phyloP scores from a whole-genome alignment of 1,284 basidiomycete species.

The Phaffia rhodozyma region DNA sequence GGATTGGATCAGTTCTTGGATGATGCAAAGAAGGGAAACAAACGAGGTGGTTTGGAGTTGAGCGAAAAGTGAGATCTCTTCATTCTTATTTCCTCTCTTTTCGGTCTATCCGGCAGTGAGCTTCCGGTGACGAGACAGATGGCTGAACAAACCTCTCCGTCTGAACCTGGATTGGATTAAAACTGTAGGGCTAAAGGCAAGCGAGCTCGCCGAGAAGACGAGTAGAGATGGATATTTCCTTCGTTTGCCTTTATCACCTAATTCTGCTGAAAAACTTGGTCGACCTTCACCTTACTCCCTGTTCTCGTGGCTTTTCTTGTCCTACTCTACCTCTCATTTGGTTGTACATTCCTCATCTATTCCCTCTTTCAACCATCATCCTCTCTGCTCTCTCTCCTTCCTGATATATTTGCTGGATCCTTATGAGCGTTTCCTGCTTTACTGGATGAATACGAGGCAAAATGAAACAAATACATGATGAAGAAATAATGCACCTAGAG shows the following conservation, averaged over 20 bases:
- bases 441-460: too few species aligned
- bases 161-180: too few species aligned
- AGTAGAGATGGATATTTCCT: background rate
- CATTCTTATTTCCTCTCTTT: background rate
- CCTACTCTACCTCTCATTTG: background rate
- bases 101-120: background rate
- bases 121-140: background rate
- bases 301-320: background rate
- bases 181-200: conserved; percentile 7
- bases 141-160: background rate
- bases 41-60: conserved; percentile 49
- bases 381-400: background rate
- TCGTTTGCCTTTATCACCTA: background rate
- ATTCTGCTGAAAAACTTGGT: background rate
- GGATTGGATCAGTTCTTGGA: conserved; percentile 95
- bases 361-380: background rate
- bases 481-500: too few species aligned
- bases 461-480: too few species aligned
- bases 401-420: background rate
- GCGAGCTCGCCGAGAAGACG: conserved; percentile 8
- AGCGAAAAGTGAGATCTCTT: conserved; percentile 6
- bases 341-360: background rate
- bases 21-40: conserved; percentile 86
- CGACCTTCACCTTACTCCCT: background rate
- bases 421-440: too few species aligned